Base-by-base conservation (phyloP, 2,329 filamentous ascomycete genomes). In the Chalara sp. region DNA sequence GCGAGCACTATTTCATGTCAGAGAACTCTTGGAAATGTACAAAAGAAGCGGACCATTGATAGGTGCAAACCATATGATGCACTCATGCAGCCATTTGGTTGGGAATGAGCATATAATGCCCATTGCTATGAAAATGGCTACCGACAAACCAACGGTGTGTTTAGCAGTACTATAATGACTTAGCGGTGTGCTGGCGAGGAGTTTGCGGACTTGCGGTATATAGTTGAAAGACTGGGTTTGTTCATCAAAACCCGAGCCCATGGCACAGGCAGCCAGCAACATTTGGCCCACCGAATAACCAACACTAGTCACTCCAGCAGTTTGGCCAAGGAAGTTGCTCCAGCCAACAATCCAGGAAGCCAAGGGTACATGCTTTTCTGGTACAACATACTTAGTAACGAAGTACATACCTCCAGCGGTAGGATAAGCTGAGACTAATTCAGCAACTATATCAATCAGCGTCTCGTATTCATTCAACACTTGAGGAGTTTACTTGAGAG, bases 401-500 rank as follows among this genome's bases (percentile, higher is more conserved):
- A 83, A 85, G 64, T 84, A 84, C 79, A 85, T 84, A 3, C 81
- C 81, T 21, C 81, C 81, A 2, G 80, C 80, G 2, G 81, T 85
- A 33, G 81, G 81, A 66, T 84, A 84, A 32, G 80, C 81, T 6
- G 80, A 84, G 31, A 84, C 80, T 48, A 84, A 66, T 65, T 84
- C 81, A 42, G 81, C 76, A n/a, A 84, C 81, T 75, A 44, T 11
- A 31, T 49, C 1, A 10, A 39, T 39, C 35, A 39, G 6, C 10
- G 11, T 44, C 28, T 11, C 11, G 42, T 6, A 21, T 1, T 44
- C 42, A 21, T 29, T 32, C 11, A 5, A 35, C 46, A 31, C 4
- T 31, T 28, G n/a, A 7, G 10, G 28, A 30, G 21, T 13, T 7
- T 10, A 13, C 28, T 8, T 21, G 13, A 42, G 32, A 39, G 45